A percentile compares a stretch with the other conserved stretches of the same genome.
Conservation (phyloP, 495 filamentous ascomycete genomes). For the Staphylotrichum longicolle region DNA sequence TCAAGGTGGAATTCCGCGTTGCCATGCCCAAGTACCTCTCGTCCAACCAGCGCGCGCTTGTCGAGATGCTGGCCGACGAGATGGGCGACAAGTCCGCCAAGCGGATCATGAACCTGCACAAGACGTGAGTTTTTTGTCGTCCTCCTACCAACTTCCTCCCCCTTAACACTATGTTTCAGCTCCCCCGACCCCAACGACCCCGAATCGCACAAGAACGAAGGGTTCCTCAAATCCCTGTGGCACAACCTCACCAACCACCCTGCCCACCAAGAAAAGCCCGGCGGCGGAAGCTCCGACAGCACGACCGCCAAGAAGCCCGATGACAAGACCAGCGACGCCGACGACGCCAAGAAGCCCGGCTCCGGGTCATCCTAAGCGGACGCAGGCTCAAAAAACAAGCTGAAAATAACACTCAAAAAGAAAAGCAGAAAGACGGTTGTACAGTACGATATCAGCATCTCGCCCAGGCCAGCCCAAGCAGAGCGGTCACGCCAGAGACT, state of each 20-base stretch:
- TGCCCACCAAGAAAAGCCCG: slow-evolving; percentile 45
- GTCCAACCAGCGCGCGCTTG: slow-evolving; percentile 80
- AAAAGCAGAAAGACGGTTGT: too few species aligned
- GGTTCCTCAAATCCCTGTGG: slow-evolving; percentile 87
- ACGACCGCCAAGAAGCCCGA: not conserved
- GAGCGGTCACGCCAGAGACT: too few species aligned
- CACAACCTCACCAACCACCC: slow-evolving; percentile 79
- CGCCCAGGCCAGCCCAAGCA: too few species aligned
- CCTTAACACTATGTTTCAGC: not conserved
- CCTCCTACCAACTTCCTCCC: not conserved
- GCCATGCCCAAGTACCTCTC: slow-evolving; percentile 90
- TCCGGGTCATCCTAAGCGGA: slow-evolving; percentile 4
- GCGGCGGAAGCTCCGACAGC: slow-evolving; percentile 24
- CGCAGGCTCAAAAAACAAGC: not conserved
- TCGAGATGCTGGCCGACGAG: slow-evolving; percentile 96
- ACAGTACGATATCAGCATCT: too few species aligned
- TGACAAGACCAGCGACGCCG: not conserved
- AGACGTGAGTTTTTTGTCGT: slow-evolving; percentile 22
- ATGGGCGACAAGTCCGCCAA: slow-evolving; percentile 88
- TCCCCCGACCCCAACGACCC: slow-evolving; percentile 1
- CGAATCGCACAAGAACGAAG: slow-evolving; percentile 66
- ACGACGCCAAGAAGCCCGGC: slow-evolving; percentile 7
- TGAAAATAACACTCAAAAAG: not conserved
- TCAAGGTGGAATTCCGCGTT: slow-evolving; percentile 93
- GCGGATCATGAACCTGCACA: slow-evolving; percentile 70